phyloP scores from a whole-genome alignment of 2,329 filamentous ascomycete species.

The Claviceps humidiphila region DNA sequence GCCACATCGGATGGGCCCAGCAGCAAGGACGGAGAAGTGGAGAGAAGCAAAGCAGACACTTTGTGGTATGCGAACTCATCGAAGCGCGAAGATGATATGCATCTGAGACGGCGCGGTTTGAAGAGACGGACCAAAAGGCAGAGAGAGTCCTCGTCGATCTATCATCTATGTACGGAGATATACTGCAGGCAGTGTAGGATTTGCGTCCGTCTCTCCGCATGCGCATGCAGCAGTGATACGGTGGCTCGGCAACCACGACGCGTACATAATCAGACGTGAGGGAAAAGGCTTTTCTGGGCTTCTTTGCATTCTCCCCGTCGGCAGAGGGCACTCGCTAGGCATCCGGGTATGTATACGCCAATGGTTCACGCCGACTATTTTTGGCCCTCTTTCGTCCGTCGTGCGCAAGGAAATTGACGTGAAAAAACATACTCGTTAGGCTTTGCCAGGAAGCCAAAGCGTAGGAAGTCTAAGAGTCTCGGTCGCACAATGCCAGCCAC shows the following conservation, averaged over 20 bases:
- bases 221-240: not conserved
- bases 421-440: not conserved
- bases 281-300: too few species aligned
- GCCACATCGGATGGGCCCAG: too few species aligned
- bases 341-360: too few species aligned
- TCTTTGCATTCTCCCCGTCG: too few species aligned
- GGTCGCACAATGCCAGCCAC: not conserved
- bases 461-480: not conserved
- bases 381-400: not conserved
- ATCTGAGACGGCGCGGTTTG: not conserved
- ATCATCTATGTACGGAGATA: not conserved
- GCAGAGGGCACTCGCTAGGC: too few species aligned
- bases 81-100: too few species aligned
- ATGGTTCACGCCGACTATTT: too few species aligned
- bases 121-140: not conserved
- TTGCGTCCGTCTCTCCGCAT: not conserved
- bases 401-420: not conserved
- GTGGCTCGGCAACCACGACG: not conserved
- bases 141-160: not conserved
- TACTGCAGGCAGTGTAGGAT: too few species aligned
- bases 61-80: too few species aligned
- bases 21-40: too few species aligned
- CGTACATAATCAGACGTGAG: too few species aligned
- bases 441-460: not conserved
- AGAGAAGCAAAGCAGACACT: too few species aligned